Conservation (phyloP, 139 green algal genomes). For the Marvania coccoides region DNA sequence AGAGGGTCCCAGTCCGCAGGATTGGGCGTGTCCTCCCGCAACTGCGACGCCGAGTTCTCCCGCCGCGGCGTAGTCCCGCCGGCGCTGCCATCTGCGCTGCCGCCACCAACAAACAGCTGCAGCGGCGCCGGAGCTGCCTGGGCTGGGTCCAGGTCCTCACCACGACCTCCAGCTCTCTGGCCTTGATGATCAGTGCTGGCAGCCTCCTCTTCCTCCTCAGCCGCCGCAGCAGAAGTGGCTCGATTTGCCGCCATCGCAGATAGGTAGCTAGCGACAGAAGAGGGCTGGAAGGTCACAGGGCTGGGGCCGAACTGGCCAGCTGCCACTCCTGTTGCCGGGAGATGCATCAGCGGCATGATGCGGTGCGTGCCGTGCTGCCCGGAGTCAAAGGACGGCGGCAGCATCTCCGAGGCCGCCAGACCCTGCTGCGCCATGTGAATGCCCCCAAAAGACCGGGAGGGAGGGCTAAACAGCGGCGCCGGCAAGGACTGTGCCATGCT, state of each 20-base stretch:
- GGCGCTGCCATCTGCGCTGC: background rate
- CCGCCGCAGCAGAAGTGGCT: constrained; percentile 4
- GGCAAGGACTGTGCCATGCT: background rate
- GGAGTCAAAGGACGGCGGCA: background rate
- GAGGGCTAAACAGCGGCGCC: constrained; percentile 12
- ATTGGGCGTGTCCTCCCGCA: constrained; percentile 3
- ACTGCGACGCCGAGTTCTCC: background rate
- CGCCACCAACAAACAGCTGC: background rate
- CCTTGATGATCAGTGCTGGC: too few species aligned
- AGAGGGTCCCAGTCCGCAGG: constrained; percentile 11
- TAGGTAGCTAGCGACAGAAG: constrained; percentile 17
- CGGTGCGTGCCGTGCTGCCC: background rate
- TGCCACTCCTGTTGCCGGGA: background rate
- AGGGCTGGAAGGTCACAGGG: constrained; percentile 11
- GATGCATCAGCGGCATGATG: constrained; percentile 21
- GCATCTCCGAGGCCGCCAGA: background rate
- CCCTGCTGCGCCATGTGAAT: background rate
- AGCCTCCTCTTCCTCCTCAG: too few species aligned
- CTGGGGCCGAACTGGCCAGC: background rate
- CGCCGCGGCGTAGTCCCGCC: background rate
- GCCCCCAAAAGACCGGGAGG: constrained; percentile 20
- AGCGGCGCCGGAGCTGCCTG: constrained; percentile 2
- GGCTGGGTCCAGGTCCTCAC: too few species aligned
- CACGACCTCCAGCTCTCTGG: too few species aligned
- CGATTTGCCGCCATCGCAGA: constrained; percentile 8